Evolutionary conservation across 208 protist species (phyloP), one percentile per base, ranked within the genome.

Genomic region (Kentomonas sorsogonicus): DNA sequence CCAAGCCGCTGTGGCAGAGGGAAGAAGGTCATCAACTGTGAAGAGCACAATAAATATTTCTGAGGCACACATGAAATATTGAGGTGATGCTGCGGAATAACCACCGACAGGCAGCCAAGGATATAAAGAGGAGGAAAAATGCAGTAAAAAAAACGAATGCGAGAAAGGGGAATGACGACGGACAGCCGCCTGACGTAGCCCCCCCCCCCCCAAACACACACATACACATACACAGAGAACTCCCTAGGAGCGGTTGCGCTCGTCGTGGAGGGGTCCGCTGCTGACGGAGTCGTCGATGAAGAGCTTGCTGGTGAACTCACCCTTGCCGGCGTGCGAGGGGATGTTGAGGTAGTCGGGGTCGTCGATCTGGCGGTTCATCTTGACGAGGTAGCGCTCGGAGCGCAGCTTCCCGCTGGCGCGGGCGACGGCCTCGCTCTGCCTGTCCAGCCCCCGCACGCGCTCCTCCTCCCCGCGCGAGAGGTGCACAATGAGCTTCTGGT

Each of bases 291-390:
- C 84, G n/a, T 88, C 77, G 4, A 39, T 68, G 39, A 89, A 61
- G 18, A 91, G 54, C 41, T 63, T 65, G 30, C 77, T 86, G 13
- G 60, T 71, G 60, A 68, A 77, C 15, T 82, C 77, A 0, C 80
- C 79, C 45, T 86, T 91, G 1, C 84, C 84, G 2, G 43, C 70
- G 41, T 75, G 71, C 25, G 84, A 76, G 3, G 84, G 84, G n/a
- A 89, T 73, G 60, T 84, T 76, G 7, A 82, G 44, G 30, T 83
- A 86, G 56, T 91, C 84, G 0, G 84, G 84, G 55, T 91, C 84
- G 43, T 91, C 84, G 27, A 88, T 74, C 62, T 91, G 84, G 1
- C 84, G 67, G 1, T 48, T 67, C 20, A 75, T 79, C 47, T 86
- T 88, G 34, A 88, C 68, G n/a, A 91, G 62, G 39, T 76, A 91